phyloP scores from a whole-genome alignment of 192 early-diverging fungal genomes.

The Podochytrium sp. region DNA sequence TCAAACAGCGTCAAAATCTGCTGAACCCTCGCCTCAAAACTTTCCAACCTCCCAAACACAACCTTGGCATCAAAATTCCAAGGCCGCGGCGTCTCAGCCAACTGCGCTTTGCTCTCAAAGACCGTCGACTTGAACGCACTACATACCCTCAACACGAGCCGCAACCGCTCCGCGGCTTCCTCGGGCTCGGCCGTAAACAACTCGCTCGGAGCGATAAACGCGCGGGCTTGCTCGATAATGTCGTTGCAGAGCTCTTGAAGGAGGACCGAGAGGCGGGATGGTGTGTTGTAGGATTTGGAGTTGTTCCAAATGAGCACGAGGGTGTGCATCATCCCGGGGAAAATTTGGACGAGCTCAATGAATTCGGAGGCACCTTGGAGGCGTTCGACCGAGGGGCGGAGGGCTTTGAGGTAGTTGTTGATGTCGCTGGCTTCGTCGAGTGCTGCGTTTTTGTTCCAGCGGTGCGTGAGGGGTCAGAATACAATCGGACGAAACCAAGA shows the following conservation, averaged over 20 bases:
- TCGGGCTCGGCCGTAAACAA: conserved; percentile 65
- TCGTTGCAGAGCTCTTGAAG: conserved; percentile 71
- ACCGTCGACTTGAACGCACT: conserved; percentile 58
- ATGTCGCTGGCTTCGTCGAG: conserved; percentile 69
- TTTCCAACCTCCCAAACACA: conserved; percentile 60
- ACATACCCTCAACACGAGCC: conserved; percentile 53
- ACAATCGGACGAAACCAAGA: conserved; percentile 5
- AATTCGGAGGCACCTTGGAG: conserved; percentile 54
- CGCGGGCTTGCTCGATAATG: conserved; percentile 64
- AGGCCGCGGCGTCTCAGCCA: conserved; percentile 45
- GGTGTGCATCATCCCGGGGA: conserved; percentile 57
- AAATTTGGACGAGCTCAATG: conserved; percentile 60
- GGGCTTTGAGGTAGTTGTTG: conserved; percentile 55
- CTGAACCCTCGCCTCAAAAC: conserved; percentile 56
- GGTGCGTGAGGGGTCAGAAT: neutral
- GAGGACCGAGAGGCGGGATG: conserved; percentile 56
- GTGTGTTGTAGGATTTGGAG: conserved; percentile 68
- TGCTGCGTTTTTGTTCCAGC: conserved; percentile 38
- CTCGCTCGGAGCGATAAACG: conserved; percentile 61
- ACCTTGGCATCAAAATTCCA: conserved; percentile 70
- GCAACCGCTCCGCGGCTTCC: conserved; percentile 60
- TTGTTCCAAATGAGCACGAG: conserved; percentile 60
- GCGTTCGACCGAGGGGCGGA: conserved; percentile 60
- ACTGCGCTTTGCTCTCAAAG: conserved; percentile 52
- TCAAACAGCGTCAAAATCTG: conserved; percentile 65